Evolutionary conservation across 108 stramenopile genomes (phyloP), one percentile per base, ranked within the genome.

Genomic region (Cyclotella atomus): DNA sequence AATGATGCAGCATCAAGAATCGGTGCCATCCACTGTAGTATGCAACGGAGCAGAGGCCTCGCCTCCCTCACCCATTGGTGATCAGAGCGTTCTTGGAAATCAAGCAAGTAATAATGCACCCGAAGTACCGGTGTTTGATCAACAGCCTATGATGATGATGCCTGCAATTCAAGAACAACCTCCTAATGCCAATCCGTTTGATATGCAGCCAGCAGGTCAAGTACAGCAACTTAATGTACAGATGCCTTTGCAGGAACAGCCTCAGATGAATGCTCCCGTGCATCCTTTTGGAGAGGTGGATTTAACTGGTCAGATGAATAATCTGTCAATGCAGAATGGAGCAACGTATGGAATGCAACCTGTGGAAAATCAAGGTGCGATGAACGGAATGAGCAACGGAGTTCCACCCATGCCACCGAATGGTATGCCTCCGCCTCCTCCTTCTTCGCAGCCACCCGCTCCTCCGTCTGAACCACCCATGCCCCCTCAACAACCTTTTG

Each of bases 41-140:
- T 24, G 65, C 0, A 27, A 61, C 34, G 41, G 44, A 24, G 27
- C 33, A 2, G 15, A 16, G 14, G 46, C 63, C 36, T 25, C 35
- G 16, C 76, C 76, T 49, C 61, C 68, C 21, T 77, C 76, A 9
- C 76, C 76, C 7, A 65, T 77, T 14, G 64, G 68, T 0, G 46
- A 64, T 14, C 59, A 59, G 8, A 62, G 61, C 38, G 53, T 63
- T 20, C 17, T 41, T 6, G 62, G n/a, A 20, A 34, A 29, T 43
- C 50, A 47, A 16, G 38, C 38, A 12, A 41, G 7, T 9, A 12
- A 7, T 9, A 41, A 45, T 34, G 59, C 20, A 34, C 35, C 59
- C 2, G 61, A 34, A 14, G 52, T 46, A 2, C 59, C 59, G 46
- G 29, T 29, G 4, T 30, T 61, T 2, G 35, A 46, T 23, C 34